Evolutionary conservation across 2,329 filamentous ascomycete genomes (phyloP), one percentile per base, ranked within the genome.

Genomic region (Fusarium buharicum): DNA sequence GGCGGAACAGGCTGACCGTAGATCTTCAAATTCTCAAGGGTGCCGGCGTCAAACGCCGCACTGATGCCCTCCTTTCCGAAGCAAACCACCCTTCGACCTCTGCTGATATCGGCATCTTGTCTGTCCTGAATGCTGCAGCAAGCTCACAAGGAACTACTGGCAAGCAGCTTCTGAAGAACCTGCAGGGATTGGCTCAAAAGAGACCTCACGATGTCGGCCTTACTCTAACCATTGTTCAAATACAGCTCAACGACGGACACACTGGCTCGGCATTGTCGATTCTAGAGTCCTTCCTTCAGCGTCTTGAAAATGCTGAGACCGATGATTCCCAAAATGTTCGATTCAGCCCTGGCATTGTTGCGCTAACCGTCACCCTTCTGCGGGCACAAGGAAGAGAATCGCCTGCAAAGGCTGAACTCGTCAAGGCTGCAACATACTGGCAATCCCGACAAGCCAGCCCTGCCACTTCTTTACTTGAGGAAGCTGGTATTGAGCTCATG

Each of bases 361-460:
- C 91, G 1, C 81, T 94, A 2, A 81, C 91, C 4, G 89, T 96
- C 10, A 88, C 91, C 3, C 82, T 99, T 0, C 95, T 97, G 76
- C 86, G 86, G 67, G 79, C 83, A 3, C 89, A 95, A 73, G 89
- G 90, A 34, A 90, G 93, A 31, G 89, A 89, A 64, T 79, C 82
- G 20, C 87, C 90, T 27, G 87, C 91, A 59, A 90, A 90, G 61
- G 77, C 80, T 7, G 91, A 95, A 71, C 81, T 98, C 16, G 86
- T 88, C 56, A 91, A 90, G 74, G 92, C 94, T 16, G 92, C 92
- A 11, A 81, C 84, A 13, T 89, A 96, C 77, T 98, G 95, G 93
- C 85, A 87, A 49, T 80, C 82, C 40, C 89, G 88, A 66, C 79
- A 62, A 76, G 63, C 69, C 6, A 65, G 59, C 14, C 62, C 72